These are phyloP conservation scores for Saxophila tyrrhenica DNA, from an alignment of 495 filamentous ascomycete genomes.

Conservation along the genomic window DNA sequence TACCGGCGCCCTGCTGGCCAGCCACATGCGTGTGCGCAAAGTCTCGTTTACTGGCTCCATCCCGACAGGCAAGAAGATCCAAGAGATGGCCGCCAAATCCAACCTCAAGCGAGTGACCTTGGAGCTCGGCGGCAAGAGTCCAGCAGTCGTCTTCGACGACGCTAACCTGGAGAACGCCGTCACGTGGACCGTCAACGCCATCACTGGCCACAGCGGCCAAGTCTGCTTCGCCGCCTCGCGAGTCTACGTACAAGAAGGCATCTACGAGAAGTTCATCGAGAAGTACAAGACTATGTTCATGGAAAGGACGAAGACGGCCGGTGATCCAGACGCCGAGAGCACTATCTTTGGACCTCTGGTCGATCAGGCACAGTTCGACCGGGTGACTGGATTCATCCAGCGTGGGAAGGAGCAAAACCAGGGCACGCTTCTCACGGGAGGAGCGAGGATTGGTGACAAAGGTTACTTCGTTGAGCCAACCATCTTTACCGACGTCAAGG, in stretches of 20 bases:
- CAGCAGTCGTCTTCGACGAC: conserved; percentile 46
- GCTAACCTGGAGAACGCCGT: conserved; percentile 47
- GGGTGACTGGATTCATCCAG: conserved; percentile 20
- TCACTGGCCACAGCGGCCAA: conserved; percentile 24
- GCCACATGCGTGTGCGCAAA: conserved; percentile 6
- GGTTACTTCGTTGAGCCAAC: conserved; percentile 26
- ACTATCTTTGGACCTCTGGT: conserved; percentile 27
- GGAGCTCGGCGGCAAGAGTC: conserved; percentile 50
- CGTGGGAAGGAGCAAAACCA: conserved; percentile 18
- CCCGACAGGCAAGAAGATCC: conserved; percentile 21
- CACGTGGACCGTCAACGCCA: conserved; percentile 18
- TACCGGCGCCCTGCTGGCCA: conserved; percentile 2
- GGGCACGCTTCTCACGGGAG: conserved; percentile 22
- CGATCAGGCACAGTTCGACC: conserved; percentile 13
- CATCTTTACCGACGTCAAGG: conserved; percentile 10
- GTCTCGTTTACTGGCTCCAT: conserved; percentile 24
- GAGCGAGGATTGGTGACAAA: conserved; percentile 21
- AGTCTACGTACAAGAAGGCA: conserved; percentile 28
- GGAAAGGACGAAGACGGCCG: conserved; percentile 10
- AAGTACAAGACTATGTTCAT: conserved; percentile 19
- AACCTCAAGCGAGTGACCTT: conserved; percentile 54
- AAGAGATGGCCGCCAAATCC: conserved; percentile 27
- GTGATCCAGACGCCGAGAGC: conserved; percentile 25
- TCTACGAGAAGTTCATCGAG: conserved; percentile 23
- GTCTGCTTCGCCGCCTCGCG: conserved; percentile 26